Base-by-base conservation (phyloP, 345 rosid genomes). In the Sisymbrium altissimum region DNA sequence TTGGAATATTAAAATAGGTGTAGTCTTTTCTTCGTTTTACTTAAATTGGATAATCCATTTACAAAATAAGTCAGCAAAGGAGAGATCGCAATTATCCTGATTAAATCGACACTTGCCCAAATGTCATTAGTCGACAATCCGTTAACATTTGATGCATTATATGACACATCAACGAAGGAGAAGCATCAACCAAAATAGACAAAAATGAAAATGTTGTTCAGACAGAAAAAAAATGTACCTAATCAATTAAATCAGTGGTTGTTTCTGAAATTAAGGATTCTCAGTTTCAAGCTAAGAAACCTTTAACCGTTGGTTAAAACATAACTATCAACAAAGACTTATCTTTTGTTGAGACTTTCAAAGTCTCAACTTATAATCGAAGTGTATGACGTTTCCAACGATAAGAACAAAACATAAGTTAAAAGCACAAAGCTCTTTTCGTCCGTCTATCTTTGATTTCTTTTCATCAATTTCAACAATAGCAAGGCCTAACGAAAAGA, bases 211-310 rank as follows among this genome's bases (percentile, higher is more conserved):
- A 40, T 40, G 44, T 40, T 6, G n/a, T 40, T 38, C 11, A 38
- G 41, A 38, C 41, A 9, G 41, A 38, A 38, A 38, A n/a, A 38
- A 38, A 9, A 38, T 9, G 12, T 38, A 13, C 4, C 13, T 38
- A 27, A 27, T 27, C 3, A 3, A 27, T 27, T 27, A 3, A 27
- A 27, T 27, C 4, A 27, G 13, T 38, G 13, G 10, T 38, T 38
- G 41, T 38, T 11, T 38, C 13, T 38, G 41, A 38, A 33, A 33
- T 33, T 35, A 40, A 11, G 44, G 12, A 12, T 12, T 40, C 25
- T 43, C 14, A 27, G 63, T 77, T 53, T 36, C 60, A 30, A 50
- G 77, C 61, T 54, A 75, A 43, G 62, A 4, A 57, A 23, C 23
- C 56, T 33, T 44, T 8, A 57, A 32, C 9, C 10, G 0, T 70